Base-by-base conservation (phyloP, 2,329 filamentous ascomycete genomes). In the Myriosclerotinia curreyana region DNA sequence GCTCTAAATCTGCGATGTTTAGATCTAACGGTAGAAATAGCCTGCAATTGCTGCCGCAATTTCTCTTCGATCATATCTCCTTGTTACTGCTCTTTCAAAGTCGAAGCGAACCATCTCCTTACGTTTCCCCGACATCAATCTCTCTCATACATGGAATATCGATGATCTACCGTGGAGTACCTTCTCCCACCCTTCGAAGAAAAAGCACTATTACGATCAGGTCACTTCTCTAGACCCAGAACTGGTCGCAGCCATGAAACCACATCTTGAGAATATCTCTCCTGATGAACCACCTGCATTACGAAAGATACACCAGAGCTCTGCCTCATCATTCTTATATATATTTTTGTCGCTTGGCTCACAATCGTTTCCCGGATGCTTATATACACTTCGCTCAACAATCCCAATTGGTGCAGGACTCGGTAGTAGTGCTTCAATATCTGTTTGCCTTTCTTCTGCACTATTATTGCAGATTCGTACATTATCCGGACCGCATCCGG, bases 1-100 rank as follows among this genome's bases (percentile, higher is more conserved):
- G 34, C 51, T 28, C 25, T 15, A 50, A 22, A 22, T 22, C 4
- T 49, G 42, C 53, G 22, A 25, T 31, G 22, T 46, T 46, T 22
- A 15, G 20, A n/a, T 50, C 44, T 58, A 42, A 58, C 22, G 36
- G 20, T 50, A 15, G 38, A 60, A 11, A 44, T 70, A 92, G 88
- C 87, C 92, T 70, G 94, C 95, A 65, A 94, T 99, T 77, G 95
- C 95, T 60, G 96, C 95, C 31, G 89, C 95, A 38, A 96, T 99
- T 65, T 96, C 95, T 36, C 84, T 99, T 36, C 89, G 95, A 71
- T 98, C 95, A 52, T 99, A 98, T 76, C 89, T 99, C 58, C 92
- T 96, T 72, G 94, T 98, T 74, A 96, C 93, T 20, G 91, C 94
- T 17, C 85, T 96, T 54, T 96, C 92, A 68, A 97, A 97, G 79